Conservation (phyloP, 352 stramenopile species). For the Phytophthora rubi region DNA sequence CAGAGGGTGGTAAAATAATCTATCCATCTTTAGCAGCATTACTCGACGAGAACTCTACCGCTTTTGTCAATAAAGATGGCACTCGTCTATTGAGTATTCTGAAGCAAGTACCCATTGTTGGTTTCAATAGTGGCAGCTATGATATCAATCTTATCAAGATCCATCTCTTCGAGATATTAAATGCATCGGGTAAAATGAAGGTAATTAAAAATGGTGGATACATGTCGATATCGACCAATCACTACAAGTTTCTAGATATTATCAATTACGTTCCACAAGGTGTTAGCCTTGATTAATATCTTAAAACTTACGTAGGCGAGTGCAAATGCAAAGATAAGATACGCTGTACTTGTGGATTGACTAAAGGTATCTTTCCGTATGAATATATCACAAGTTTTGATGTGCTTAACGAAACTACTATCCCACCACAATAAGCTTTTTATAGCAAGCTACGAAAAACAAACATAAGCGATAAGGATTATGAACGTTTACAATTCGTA, state of each 20-base stretch:
- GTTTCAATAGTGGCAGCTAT: constrained; percentile 23
- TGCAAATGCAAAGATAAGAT: constrained; percentile 43
- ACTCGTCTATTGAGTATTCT: constrained; percentile 12
- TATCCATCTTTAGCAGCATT: too few relatives aligned
- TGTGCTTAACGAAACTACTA: constrained; percentile 25
- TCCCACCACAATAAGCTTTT: constrained; percentile 31
- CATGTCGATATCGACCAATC: constrained; percentile 14
- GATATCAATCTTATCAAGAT: constrained; percentile 11
- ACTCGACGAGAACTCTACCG: too few relatives aligned
- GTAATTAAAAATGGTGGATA: constrained; percentile 10
- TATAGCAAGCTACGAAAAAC: constrained; percentile 16
- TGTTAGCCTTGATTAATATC: background rate
- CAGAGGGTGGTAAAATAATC: too few relatives aligned
- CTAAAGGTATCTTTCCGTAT: constrained; percentile 18
- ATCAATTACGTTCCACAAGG: background rate
- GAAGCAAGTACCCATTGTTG: constrained; percentile 23
- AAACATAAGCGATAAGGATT: background rate
- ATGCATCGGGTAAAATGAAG: too few relatives aligned
- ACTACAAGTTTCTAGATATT: background rate
- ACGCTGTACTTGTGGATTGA: constrained; percentile 25
- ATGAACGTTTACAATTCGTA: background rate
- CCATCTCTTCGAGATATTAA: background rate
- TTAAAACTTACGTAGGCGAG: constrained; percentile 37
- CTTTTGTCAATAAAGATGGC: background rate
- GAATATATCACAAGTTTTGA: constrained; percentile 42